These are phyloP conservation scores for Solanum microdontum DNA, from an alignment of 257 asterid species.

Conservation along the genomic window DNA sequence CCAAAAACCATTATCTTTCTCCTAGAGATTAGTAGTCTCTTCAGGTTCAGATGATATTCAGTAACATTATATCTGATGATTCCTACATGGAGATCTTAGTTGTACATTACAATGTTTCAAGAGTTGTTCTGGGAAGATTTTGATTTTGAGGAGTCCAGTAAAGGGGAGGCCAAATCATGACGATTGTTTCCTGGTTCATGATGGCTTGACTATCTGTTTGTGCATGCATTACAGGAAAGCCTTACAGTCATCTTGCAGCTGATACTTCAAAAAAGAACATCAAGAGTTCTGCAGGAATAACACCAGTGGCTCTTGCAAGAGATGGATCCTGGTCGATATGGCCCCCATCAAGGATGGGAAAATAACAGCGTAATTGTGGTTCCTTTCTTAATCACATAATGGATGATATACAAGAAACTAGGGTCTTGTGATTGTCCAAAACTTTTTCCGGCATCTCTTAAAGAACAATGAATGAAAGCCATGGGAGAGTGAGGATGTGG, in stretches of 20 bases:
- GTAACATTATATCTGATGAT: constrained; percentile 11
- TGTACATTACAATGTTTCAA: constrained; percentile 18
- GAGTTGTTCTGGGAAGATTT: constrained; percentile 24
- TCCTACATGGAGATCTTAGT: constrained; percentile 14
- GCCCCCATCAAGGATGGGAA: constrained; percentile 99
- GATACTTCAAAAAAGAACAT: constrained; percentile 41
- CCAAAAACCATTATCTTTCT: background rate
- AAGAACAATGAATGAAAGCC: constrained; percentile 80
- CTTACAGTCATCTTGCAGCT: constrained; percentile 54
- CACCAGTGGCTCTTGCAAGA: constrained; percentile 34
- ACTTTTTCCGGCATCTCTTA: constrained; percentile 71
- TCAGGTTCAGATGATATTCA: constrained; percentile 8
- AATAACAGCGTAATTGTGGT: constrained; percentile 99
- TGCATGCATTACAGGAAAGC: constrained; percentile 77
- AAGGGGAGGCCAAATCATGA: constrained; percentile 37
- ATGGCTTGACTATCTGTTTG: constrained; percentile 48
- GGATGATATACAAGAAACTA: constrained; percentile 84
- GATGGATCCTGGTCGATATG: constrained; percentile 98
- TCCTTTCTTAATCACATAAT: constrained; percentile 96
- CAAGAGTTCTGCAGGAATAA: constrained; percentile 47
- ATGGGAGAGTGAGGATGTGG: constrained; percentile 99
- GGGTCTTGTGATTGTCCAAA: constrained; percentile 75
- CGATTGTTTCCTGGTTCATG: constrained; percentile 31
- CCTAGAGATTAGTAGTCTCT: constrained; percentile 5
- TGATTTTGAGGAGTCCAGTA: constrained; percentile 37